Evolutionary conservation across 108 stramenopile genomes (phyloP).

Genomic region (Skeletonema menzelii): DNA sequence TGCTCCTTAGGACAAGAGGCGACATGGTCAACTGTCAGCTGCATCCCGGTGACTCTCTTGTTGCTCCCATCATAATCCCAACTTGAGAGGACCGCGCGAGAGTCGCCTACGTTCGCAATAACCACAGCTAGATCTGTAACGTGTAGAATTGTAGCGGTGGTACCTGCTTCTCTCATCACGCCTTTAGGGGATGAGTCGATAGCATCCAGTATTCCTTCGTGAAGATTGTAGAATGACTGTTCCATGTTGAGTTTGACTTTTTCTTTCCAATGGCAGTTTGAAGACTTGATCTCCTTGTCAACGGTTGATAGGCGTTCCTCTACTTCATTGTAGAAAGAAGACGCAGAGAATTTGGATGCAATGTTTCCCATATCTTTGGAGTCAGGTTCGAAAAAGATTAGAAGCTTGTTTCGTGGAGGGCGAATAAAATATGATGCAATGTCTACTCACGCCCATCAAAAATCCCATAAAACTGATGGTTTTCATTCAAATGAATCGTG

Average conservation of each 20-base stretch:
- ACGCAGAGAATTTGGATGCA: slow-evolving; percentile 77
- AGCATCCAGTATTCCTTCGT: slow-evolving; percentile 60
- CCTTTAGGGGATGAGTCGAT: slow-evolving; percentile 44
- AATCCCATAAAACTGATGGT: slow-evolving; percentile 85
- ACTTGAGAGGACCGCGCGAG: slow-evolving; percentile 78
- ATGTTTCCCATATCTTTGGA: slow-evolving; percentile 76
- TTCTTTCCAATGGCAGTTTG: slow-evolving; percentile 44
- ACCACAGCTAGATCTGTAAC: slow-evolving; percentile 69
- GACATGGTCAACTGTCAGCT: slow-evolving; percentile 87
- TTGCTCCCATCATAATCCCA: slow-evolving; percentile 36
- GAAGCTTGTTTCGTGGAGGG: no score
- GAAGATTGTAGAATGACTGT: slow-evolving; percentile 61
- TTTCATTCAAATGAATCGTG: slow-evolving; percentile 65
- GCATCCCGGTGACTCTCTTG: slow-evolving; percentile 44
- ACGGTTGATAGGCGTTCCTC: slow-evolving; percentile 37
- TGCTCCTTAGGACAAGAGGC: slow-evolving; percentile 71
- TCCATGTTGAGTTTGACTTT: slow-evolving; percentile 39
- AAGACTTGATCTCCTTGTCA: slow-evolving; percentile 10
- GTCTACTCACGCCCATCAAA: no score
- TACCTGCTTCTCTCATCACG: slow-evolving; percentile 78
- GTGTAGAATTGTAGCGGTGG: slow-evolving; percentile 75
- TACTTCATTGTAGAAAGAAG: slow-evolving; percentile 54
- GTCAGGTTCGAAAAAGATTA: no score
- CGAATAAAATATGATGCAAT: no score
- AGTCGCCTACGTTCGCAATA: slow-evolving; percentile 92